phyloP scores from a whole-genome alignment of 805 yeast genomes.

The Zygosaccharomyces siamensis region DNA sequence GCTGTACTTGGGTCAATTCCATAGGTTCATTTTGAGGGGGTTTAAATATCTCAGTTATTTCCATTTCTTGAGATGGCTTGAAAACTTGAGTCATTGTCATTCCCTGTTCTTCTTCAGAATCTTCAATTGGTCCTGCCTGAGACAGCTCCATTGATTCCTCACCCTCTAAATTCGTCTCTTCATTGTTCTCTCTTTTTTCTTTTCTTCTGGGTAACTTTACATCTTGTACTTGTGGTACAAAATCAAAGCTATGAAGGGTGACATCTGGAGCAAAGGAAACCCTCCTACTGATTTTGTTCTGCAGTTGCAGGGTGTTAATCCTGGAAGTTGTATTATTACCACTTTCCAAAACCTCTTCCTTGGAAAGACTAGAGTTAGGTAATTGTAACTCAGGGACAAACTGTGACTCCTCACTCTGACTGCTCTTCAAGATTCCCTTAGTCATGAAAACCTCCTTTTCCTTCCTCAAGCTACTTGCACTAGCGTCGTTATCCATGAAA shows the following conservation, averaged over 20 bases:
- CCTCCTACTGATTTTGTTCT: constrained; percentile 38
- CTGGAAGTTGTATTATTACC: constrained; percentile 32
- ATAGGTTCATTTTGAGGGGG: constrained; percentile 10
- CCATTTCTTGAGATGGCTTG: constrained; percentile 11
- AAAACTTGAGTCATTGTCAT: constrained; percentile 26
- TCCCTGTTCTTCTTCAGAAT: constrained; percentile 15
- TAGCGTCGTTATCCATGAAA: not conserved
- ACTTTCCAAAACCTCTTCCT: constrained; percentile 14
- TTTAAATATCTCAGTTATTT: constrained; percentile 7
- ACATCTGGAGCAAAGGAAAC: constrained; percentile 79
- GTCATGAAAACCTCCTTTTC: not conserved
- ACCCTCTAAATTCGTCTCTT: not conserved
- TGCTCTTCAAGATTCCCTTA: constrained; percentile 13
- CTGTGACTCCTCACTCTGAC: constrained; percentile 10
- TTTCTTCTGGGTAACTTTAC: constrained; percentile 24
- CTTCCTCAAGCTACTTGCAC: not conserved
- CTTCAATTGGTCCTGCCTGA: constrained; percentile 11
- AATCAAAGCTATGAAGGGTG: constrained; percentile 54
- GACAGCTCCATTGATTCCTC: constrained; percentile 1
- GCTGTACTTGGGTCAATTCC: constrained; percentile 11
- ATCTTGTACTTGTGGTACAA: constrained; percentile 27
- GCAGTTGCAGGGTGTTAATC: constrained; percentile 19
- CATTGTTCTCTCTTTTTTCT: constrained; percentile 3
- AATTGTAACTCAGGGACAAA: constrained; percentile 1
- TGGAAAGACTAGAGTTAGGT: constrained; percentile 8